A percentile compares a stretch with the other conserved stretches of the same genome.
Conservation (phyloP, 768 basidiomycete genomes). For the Cyathus striatus region DNA sequence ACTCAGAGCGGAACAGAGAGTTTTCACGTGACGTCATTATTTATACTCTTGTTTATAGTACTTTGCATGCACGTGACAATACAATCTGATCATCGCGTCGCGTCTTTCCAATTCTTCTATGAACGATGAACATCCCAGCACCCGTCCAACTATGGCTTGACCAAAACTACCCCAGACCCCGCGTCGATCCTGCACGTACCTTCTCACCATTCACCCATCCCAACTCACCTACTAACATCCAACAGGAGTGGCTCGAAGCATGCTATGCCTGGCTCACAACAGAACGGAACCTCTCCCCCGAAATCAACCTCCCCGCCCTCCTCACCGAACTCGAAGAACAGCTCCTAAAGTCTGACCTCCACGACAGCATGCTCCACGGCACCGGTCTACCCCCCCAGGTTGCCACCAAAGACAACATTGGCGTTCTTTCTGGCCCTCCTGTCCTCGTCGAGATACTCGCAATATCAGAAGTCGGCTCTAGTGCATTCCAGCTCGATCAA, state of each 20-base stretch:
- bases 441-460: conserved; percentile 71
- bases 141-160: conserved; percentile 49
- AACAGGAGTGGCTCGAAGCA: conserved; percentile 72
- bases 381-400: conserved; percentile 61
- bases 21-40: too few relatives aligned
- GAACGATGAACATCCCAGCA: conserved; percentile 8
- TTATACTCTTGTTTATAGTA: too few relatives aligned
- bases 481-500: conserved; percentile 77
- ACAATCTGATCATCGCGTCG: too few relatives aligned
- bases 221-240: conserved; percentile 4
- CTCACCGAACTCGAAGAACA: conserved; percentile 55
- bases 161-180: conserved; percentile 52
- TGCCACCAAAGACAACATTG: conserved; percentile 25
- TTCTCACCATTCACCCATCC: not conserved
- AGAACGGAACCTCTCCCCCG: conserved; percentile 42
- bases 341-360: conserved; percentile 66
- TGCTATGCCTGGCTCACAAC: conserved; percentile 63
- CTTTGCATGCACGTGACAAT: too few relatives aligned
- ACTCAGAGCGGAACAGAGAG: too few relatives aligned
- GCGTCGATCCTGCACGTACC: conserved; percentile 53
- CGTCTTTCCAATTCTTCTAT: too few relatives aligned
- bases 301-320: conserved; percentile 44
- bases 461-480: conserved; percentile 81
- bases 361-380: conserved; percentile 63
- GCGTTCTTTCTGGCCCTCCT: conserved; percentile 33